Base-by-base conservation (phyloP, 2,329 filamentous ascomycete genomes). In the Magnaporthiopsis poae region DNA sequence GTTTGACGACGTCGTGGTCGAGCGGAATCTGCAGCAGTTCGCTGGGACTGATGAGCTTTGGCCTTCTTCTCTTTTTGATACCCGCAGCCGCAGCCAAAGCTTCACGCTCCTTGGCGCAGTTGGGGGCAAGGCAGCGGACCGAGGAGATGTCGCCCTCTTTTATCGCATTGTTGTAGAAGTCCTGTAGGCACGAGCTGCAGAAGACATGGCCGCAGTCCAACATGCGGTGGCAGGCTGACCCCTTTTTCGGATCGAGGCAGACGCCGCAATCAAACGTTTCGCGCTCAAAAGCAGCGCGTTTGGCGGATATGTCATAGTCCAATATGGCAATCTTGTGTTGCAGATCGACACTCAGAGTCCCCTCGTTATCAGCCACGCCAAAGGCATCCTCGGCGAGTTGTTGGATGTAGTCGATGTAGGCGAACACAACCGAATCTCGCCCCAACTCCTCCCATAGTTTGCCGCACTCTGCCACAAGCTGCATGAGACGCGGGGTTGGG, bases 231-330 rank as follows among this genome's bases (percentile, higher is more conserved):
- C 95, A 98, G 13, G 81, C 84, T 0, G 80, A 77, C 1, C 95
- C 95, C 75, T 96, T 97, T 77, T 96, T 96, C 0, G 92, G 92
- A 75, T 98, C 94, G 62, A 97, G 78, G 74, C 93, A 97, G 63
- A 98, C 84, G 1, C 90, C 91, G 70, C 94, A 98, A 65, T 93
- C 87, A 73, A 95, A 97, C 0, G 91, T 96, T 71, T 89, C 90
- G 70, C 86, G 87, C 68, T 95, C 88, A 74, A 97, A 98, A 0
- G 87, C 86, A 29, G 86, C 85, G 66, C 86, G 85, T 73, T 89
- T 90, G 8, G 90, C 87, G 68, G 88, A 88, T 67, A 86, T 87
- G 73, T 96, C 90, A 72, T 90, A 92, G 70, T 92, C 90, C 61
- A 96, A 76, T 18, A 97, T 81, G 5, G 87, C 84, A 25, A 91